phyloP scores from a whole-genome alignment of 768 basidiomycete genomes.

The Pleurotus platypus region DNA sequence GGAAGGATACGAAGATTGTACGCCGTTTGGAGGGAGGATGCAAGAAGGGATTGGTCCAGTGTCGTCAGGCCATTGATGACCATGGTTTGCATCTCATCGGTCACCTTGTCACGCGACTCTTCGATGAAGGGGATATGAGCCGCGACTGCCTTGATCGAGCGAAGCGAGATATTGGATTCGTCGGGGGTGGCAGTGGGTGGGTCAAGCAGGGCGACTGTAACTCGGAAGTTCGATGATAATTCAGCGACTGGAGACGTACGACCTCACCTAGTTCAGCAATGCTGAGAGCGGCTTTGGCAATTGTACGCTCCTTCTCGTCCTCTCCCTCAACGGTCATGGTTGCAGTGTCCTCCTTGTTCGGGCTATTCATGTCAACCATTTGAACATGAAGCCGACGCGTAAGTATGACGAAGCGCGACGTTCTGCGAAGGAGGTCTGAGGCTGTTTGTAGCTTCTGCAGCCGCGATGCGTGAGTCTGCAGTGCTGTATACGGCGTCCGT shows the following conservation, averaged over 20 bases:
- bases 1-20: conserved; percentile 89
- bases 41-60: conserved; percentile 83
- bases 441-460: conserved; percentile 80
- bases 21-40: conserved; percentile 93
- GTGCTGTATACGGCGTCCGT: conserved; percentile 73
- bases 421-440: conserved; percentile 79
- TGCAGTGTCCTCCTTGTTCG: conserved; percentile 11
- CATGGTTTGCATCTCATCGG: conserved; percentile 88
- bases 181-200: conserved; percentile 13
- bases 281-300: conserved; percentile 92
- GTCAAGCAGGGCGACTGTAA: conserved; percentile 48
- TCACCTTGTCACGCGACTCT: conserved; percentile 65
- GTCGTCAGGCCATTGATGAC: conserved; percentile 75
- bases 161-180: conserved; percentile 47
- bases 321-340: conserved; percentile 59
- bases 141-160: conserved; percentile 70
- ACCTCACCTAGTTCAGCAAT: conserved; percentile 80
- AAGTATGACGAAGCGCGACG: conserved; percentile 80
- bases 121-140: conserved; percentile 71
- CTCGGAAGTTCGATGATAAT: background rate
- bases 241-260: conserved; percentile 21
- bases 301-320: conserved; percentile 80
- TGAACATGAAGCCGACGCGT: conserved; percentile 80
- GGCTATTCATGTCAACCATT: conserved; percentile 66
- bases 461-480: conserved; percentile 67